phyloP scores from a whole-genome alignment of 768 basidiomycete genomes.

The Fomitopsis serialis region DNA sequence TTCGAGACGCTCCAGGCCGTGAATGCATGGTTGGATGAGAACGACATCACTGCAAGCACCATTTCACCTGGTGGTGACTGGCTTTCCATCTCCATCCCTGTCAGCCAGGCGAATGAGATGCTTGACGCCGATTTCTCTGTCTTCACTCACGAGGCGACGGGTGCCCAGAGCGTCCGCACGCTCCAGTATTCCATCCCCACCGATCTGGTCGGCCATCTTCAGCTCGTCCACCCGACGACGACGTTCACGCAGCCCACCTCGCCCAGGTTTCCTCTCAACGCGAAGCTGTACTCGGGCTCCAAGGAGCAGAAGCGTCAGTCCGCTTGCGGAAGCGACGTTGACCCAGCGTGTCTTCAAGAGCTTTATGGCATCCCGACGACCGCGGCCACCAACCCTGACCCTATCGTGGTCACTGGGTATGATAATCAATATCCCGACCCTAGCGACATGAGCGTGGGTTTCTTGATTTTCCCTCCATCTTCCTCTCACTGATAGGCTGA shows the following conservation, averaged over 20 bases:
- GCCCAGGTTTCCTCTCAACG: constrained; percentile 13
- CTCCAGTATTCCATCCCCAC: constrained; percentile 27
- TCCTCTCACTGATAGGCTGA: not conserved
- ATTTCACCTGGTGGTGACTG: constrained; percentile 26
- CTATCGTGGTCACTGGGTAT: constrained; percentile 29
- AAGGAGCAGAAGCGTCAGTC: not conserved
- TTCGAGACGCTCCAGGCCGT: constrained; percentile 19
- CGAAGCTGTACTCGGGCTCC: not conserved
- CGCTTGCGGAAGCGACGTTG: constrained; percentile 22
- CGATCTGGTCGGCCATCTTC: constrained; percentile 20
- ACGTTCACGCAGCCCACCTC: constrained; percentile 13
- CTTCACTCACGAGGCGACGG: constrained; percentile 20
- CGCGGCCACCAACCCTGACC: constrained; percentile 18
- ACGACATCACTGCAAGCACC: constrained; percentile 17
- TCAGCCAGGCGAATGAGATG: constrained; percentile 24
- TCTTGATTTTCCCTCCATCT: constrained; percentile 38
- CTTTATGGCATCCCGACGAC: constrained; percentile 26
- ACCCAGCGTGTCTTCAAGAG: constrained; percentile 24
- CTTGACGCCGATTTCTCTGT: constrained; percentile 25
- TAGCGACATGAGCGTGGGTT: constrained; percentile 29
- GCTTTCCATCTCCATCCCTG: constrained; percentile 20
- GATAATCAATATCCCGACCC: constrained; percentile 25
- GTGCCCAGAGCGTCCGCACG: constrained; percentile 21
- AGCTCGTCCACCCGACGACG: constrained; percentile 26
- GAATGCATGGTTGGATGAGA: constrained; percentile 20